These are phyloP conservation scores for Drechmeria coniospora DNA, from an alignment of 2,329 filamentous ascomycete genomes.

Conservation along the genomic window DNA sequence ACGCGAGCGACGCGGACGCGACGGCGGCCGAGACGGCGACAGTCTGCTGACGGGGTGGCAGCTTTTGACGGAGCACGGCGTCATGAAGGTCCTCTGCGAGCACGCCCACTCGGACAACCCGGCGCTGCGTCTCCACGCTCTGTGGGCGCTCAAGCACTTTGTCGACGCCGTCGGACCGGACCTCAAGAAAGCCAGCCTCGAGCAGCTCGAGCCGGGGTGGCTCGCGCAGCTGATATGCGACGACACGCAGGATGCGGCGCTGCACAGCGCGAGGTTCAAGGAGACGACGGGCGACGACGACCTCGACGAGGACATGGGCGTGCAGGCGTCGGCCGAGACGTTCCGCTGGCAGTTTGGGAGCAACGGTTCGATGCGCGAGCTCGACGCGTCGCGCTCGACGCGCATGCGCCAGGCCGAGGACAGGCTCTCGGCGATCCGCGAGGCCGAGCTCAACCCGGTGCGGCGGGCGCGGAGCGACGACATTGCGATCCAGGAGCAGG, in stretches of 20 bases:
- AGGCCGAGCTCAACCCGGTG: constrained; percentile 51
- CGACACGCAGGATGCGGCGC: constrained; percentile 38
- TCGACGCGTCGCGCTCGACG: constrained; percentile 21
- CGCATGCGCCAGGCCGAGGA: constrained; percentile 33
- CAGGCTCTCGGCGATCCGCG: constrained; percentile 36
- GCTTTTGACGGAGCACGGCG: constrained; percentile 57
- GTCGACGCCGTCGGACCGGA: constrained; percentile 56
- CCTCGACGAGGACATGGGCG: constrained; percentile 44
- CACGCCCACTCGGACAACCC: constrained; percentile 71
- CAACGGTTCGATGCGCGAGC: constrained; percentile 15
- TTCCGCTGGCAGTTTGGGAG: constrained; percentile 19
- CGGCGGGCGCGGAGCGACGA: constrained; percentile 62
- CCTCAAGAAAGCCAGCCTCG: constrained; percentile 61
- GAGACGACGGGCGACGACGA: constrained; percentile 22
- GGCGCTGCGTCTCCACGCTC: constrained; percentile 65
- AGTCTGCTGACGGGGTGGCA: too few species aligned
- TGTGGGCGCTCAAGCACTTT: constrained; percentile 91
- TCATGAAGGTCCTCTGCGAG: constrained; percentile 63
- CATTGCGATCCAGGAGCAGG: constrained; percentile 78
- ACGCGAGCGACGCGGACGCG: too few species aligned
- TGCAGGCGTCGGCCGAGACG: constrained; percentile 32
- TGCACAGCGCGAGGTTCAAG: constrained; percentile 21
- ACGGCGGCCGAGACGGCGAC: constrained; percentile 2
- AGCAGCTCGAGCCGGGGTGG: constrained; percentile 66
- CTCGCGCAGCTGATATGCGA: constrained; percentile 62